A percentile compares a stretch with the other conserved stretches of the same genome.
Conservation (phyloP, 805 yeast genomes). For the Jamesozyma gamospora region DNA sequence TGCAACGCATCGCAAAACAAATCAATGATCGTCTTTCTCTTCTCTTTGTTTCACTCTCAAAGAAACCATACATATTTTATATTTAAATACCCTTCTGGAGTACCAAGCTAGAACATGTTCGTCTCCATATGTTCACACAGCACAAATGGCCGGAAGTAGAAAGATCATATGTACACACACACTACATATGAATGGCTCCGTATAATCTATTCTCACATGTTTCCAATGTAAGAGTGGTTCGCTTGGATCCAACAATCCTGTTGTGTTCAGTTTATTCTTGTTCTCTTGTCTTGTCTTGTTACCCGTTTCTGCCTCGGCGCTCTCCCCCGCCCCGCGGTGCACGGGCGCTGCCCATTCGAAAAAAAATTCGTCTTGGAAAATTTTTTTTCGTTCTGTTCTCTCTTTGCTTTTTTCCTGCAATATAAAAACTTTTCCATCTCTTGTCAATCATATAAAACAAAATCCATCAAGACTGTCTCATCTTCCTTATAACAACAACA, state of each 20-base stretch:
- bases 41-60: background rate
- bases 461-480: background rate
- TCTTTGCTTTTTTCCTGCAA: background rate
- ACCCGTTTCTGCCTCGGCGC: background rate
- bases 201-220: too few species aligned
- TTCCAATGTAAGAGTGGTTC: background rate
- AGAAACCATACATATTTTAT: background rate
- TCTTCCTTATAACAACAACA: background rate
- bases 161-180: constrained; percentile 3
- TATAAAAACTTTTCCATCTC: background rate
- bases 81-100: constrained; percentile 24
- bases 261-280: background rate
- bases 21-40: background rate
- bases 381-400: background rate
- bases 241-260: background rate
- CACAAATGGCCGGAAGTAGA: constrained; percentile 32
- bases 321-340: background rate
- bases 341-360: background rate
- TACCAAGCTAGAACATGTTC: constrained; percentile 26
- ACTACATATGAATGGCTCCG: background rate
- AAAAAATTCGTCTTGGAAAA: too few species aligned
- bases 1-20: background rate
- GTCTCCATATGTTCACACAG: constrained; percentile 21
- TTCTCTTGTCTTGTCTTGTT: background rate
- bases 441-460: too few species aligned